Conservation (phyloP, 495 filamentous ascomycete species). For the Neurospora sp. region DNA sequence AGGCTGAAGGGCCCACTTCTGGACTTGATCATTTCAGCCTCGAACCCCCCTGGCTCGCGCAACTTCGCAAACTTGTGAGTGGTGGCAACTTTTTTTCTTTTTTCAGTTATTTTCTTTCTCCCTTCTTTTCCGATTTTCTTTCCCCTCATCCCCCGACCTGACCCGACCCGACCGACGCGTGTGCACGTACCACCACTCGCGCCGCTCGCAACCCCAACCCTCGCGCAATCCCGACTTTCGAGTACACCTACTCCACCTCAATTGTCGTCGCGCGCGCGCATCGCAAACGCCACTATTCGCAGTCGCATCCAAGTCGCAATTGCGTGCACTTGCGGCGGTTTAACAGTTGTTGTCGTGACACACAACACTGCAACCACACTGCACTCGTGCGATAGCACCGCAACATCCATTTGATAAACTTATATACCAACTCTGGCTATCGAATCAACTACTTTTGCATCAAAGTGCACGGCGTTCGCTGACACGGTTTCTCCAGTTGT, state of each 20-base stretch:
- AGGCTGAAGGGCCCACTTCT: slow-evolving; percentile 13
- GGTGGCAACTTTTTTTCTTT: slow-evolving; percentile 16
- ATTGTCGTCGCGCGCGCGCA: slow-evolving; percentile 1
- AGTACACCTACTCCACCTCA: slow-evolving; percentile 1
- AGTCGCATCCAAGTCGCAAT: neutral
- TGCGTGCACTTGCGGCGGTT: neutral
- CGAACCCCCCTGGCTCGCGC: slow-evolving; percentile 1
- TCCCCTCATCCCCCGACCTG: slow-evolving; percentile 7
- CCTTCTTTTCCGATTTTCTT: slow-evolving; percentile 10
- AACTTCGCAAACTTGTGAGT: slow-evolving; percentile 21
- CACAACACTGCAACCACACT: neutral
- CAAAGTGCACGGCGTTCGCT: neutral
- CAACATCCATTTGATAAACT: neutral
- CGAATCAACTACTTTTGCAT: neutral
- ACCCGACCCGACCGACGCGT: slow-evolving; percentile 14
- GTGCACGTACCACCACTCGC: slow-evolving; percentile 21
- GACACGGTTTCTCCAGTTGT: neutral
- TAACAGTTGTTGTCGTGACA: neutral
- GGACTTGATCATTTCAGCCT: slow-evolving; percentile 21
- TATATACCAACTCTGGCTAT: neutral
- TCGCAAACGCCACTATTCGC: slow-evolving; percentile 5
- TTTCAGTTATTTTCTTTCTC: neutral
- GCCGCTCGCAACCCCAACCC: slow-evolving; percentile 7
- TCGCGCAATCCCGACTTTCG: slow-evolving; percentile 4
- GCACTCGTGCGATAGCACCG: neutral